Base-by-base conservation (phyloP, 805 yeast species). In the Candida glaebosa region DNA sequence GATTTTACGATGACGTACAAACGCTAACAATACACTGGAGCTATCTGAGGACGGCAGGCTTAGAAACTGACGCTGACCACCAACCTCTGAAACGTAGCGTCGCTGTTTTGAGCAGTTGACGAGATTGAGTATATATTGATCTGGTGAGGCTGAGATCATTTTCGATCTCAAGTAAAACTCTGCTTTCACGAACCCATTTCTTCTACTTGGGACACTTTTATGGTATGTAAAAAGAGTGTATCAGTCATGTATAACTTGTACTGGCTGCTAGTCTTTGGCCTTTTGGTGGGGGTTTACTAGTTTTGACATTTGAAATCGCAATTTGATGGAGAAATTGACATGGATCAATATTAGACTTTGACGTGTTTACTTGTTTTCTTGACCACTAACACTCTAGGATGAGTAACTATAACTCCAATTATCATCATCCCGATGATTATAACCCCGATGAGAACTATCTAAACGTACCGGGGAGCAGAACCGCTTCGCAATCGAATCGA, bases 341-440 rank as follows among this genome's bases (percentile, higher is more conserved):
- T 6, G 9, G 9, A 22, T 6, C 6, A 22, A 22, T 22, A 22
- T 7, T 10, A 22, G 6, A 7, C 26, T n/a, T 22, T 22, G 26
- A 22, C 10, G 26, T 22, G 26, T 22, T 22, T 22, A 7, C 6
- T 22, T 22, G 6, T 22, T 7, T 7, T 22, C 26, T 7, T 22
- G n/a, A n/a, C n/a, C n/a, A 22, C 26, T 22, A 22, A 22, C 26
- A 22, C 10, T 22, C 18, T 24, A 22, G 31, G 17, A 35, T 35
- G 38, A 35, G 38, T 35, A 35, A 34, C 26, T 34, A 34, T 24
- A 17, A 35, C n/a, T 17, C 30, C 10, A 5, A 17, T 9, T n/a
- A 35, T 35, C 38, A 35, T 35, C 31, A 12, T 12, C 18, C 30
- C 16, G 38, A 24, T 24, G 38, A 35, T 9, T 35, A 35, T n/a